Conservation (phyloP, 2,329 filamentous ascomycete genomes). For the Lachnellula arida region DNA sequence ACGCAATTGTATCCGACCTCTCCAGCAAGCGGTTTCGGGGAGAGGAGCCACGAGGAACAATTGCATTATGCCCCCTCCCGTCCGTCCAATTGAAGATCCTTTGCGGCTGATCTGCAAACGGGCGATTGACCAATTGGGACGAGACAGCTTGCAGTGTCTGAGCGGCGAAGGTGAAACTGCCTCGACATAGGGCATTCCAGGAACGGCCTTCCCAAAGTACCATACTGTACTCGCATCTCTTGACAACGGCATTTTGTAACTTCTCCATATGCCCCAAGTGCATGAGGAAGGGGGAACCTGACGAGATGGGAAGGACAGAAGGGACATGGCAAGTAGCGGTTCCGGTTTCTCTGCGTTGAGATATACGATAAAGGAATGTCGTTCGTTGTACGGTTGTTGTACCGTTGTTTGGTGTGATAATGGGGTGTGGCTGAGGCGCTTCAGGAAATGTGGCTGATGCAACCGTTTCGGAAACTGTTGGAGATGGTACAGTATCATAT, state of each 20-base stretch:
- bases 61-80: constrained; percentile 18
- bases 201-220: too few relatives aligned
- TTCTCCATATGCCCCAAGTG: background rate
- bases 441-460: background rate
- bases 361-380: background rate
- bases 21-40: background rate
- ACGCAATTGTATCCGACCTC: background rate
- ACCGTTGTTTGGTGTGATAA: too few relatives aligned
- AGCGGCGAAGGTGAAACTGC: background rate
- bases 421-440: background rate
- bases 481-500: too few relatives aligned
- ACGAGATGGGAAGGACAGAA: constrained; percentile 1
- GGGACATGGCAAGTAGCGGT: background rate
- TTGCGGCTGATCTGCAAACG: constrained; percentile 26
- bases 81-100: constrained; percentile 14
- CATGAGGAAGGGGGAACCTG: background rate
- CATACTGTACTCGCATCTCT: too few relatives aligned
- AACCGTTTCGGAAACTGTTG: too few relatives aligned
- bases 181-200: background rate
- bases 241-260: background rate
- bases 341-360: background rate
- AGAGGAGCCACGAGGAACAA: constrained; percentile 4
- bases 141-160: background rate
- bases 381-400: too few relatives aligned
- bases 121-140: constrained; percentile 24